phyloP scores from a whole-genome alignment of 2,329 filamentous ascomycete species.

The Nemania diffusa region DNA sequence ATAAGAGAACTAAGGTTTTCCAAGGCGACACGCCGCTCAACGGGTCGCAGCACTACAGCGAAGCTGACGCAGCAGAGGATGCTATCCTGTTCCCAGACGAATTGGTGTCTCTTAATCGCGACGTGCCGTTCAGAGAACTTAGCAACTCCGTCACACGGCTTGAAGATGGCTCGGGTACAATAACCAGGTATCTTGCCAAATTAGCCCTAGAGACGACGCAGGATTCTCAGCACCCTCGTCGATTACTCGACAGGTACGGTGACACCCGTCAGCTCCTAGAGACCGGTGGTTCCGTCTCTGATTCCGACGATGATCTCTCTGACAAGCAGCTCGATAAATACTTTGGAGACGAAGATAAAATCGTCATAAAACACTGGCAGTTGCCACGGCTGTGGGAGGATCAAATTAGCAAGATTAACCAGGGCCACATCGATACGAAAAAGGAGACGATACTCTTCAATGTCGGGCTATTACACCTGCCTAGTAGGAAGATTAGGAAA shows the following conservation, averaged over 20 bases:
- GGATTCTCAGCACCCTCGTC: slow-evolving; percentile 2
- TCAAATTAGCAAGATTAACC: slow-evolving; percentile 25
- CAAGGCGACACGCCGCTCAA: slow-evolving; percentile 10
- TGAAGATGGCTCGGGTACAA: slow-evolving; percentile 36
- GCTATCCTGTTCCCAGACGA: slow-evolving; percentile 43
- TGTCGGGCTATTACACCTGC: slow-evolving; percentile 33
- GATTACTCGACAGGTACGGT: slow-evolving; percentile 6
- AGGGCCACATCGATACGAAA: slow-evolving; percentile 26
- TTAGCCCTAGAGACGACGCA: slow-evolving; percentile 11
- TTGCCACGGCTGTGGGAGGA: slow-evolving; percentile 41
- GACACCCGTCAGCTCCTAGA: slow-evolving; percentile 12
- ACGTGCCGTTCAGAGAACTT: slow-evolving; percentile 45
- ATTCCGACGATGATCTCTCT: slow-evolving; percentile 8
- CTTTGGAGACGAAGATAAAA: slow-evolving; percentile 17
- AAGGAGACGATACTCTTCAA: slow-evolving; percentile 34
- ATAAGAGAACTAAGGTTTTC: slow-evolving; percentile 23
- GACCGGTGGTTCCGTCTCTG: slow-evolving; percentile 2
- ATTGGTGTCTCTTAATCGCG: slow-evolving; percentile 32
- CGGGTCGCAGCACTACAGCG: slow-evolving; percentile 41
- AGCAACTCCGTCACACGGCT: slow-evolving; percentile 43
- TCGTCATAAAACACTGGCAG: slow-evolving; percentile 36
- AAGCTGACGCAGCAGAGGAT: slow-evolving; percentile 46
- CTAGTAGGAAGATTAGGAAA: slow-evolving; percentile 5
- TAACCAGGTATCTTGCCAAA: slow-evolving; percentile 35
- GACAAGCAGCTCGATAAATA: not conserved